These are phyloP conservation scores for Noccaea bulbosa DNA, from an alignment of 345 rosid species.

Conservation along the genomic window DNA sequence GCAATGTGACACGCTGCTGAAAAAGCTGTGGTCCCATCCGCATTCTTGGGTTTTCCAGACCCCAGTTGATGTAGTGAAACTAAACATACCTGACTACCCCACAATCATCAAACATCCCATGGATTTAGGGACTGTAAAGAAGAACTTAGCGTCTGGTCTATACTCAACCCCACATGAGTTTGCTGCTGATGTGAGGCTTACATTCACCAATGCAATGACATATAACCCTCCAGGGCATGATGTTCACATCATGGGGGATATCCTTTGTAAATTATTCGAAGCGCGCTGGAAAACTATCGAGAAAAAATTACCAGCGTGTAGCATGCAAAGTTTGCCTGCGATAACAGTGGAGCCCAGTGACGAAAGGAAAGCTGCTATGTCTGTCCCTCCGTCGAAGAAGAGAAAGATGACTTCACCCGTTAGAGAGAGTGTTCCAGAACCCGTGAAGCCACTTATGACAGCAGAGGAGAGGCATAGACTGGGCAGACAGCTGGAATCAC, in stretches of 20 bases:
- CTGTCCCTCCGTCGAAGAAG: constrained; percentile 62
- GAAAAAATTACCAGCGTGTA: constrained; percentile 57
- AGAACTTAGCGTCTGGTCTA: constrained; percentile 59
- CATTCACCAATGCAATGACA: constrained; percentile 85
- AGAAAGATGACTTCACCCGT: constrained; percentile 57
- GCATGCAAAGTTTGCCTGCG: constrained; percentile 45
- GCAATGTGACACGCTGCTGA: constrained; percentile 72
- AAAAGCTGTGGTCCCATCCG: constrained; percentile 74
- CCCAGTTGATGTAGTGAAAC: constrained; percentile 83
- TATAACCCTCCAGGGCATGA: constrained; percentile 93
- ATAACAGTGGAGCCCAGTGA: constrained; percentile 45
- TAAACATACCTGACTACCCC: constrained; percentile 87
- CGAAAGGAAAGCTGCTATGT: constrained; percentile 48
- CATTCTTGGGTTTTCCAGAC: constrained; percentile 79
- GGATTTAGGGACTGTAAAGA: constrained; percentile 88
- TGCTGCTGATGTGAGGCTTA: constrained; percentile 81
- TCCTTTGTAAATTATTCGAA: constrained; percentile 75
- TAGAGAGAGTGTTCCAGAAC: constrained; percentile 52
- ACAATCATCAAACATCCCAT: constrained; percentile 80
- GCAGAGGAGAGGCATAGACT: constrained; percentile 64
- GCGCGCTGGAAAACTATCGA: constrained; percentile 82
- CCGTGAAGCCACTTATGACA: constrained; percentile 60
- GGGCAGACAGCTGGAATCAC: constrained; percentile 63
- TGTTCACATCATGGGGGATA: constrained; percentile 79
- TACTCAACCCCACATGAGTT: constrained; percentile 81